Base-by-base conservation (phyloP, 2,329 filamentous ascomycete species). In the Colletotrichum neosansevieriae region DNA sequence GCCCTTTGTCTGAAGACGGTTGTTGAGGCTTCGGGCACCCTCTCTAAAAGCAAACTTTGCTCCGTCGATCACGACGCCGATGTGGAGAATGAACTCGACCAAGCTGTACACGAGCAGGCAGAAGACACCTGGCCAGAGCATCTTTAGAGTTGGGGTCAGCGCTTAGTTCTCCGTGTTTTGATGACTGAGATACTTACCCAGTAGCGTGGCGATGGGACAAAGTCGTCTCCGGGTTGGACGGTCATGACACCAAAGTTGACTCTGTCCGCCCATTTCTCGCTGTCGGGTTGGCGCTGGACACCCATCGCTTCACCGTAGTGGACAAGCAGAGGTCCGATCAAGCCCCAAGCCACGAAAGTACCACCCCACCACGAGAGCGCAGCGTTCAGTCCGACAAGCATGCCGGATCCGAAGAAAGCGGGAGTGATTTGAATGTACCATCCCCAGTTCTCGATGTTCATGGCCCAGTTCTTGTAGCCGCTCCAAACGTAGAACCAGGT, bases 381-480 rank as follows among this genome's bases (percentile, higher is more conserved):
- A 15, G 85, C 83, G 75, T 89, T 90, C 67, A 81, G 81, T 63
- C 78, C 78, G 32, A 83, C 87, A 15, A 83, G 82, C 11, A 82
- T 78, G 21, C 80, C 80, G 29, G 79, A 89, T 12, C 87, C 87
- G 70, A 89, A 87, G 77, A 89, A 89, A 45, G 87, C 87, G 0
- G 87, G 87, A 0, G 87, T 89, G 71, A 83, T 84, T 71, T 89
- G 86, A 56, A 89, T 79, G 71, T 85, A 80, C 87, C 87, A 90
- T 15, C 86, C 86, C 88, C 88, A 90, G 78, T 85, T 88, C 76
- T 89, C 86, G 17, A 86, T 81, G 58, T 81, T 79, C 32, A 88
- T 78, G 1, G 85, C 85, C 15, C 75, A 75, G 71, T 83, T 86
- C 58, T 78, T 82, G 76, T 86, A 84, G 63, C 82, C 79, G 63